phyloP scores from a whole-genome alignment of 2,329 filamentous ascomycete genomes.

The Chlorencoelia australis region DNA sequence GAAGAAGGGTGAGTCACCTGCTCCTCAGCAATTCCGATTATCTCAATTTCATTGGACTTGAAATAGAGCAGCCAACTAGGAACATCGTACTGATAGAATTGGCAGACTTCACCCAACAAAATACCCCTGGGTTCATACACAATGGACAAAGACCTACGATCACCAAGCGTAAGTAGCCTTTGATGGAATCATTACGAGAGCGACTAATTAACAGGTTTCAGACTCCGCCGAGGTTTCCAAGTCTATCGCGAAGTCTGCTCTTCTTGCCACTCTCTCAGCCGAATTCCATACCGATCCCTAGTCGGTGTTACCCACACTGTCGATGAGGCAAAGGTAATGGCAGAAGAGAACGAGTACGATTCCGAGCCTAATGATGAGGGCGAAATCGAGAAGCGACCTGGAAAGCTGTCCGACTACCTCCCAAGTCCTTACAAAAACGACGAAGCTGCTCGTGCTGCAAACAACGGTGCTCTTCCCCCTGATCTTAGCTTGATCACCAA shows the following conservation, averaged over 20 bases:
- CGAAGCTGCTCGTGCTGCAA: constrained; percentile 92
- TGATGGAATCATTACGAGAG: too few relatives aligned
- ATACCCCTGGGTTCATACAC: constrained; percentile 92
- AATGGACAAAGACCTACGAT: constrained; percentile 93
- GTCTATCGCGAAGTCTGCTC: constrained; percentile 98
- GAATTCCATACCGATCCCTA: constrained; percentile 85
- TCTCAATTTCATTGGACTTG: constrained; percentile 1
- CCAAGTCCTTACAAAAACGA: constrained; percentile 97
- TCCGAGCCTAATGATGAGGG: constrained; percentile 96
- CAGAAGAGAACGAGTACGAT: constrained; percentile 98
- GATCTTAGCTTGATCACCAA: constrained; percentile 98
- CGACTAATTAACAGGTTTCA: constrained; percentile 34
- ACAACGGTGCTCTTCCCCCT: constrained; percentile 94
- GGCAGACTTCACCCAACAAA: constrained; percentile 76
- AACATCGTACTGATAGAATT: constrained; percentile 2
- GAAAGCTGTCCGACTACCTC: constrained; percentile 97
- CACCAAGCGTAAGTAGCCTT: constrained; percentile 72
- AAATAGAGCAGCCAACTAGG: constrained; percentile 7
- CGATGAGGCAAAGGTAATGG: constrained; percentile 93
- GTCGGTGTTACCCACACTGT: constrained; percentile 91
- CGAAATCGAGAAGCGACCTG: constrained; percentile 95
- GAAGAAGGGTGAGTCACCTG: constrained; percentile 81
- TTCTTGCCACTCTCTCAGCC: constrained; percentile 90
- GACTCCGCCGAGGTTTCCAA: constrained; percentile 97
- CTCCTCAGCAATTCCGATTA: not conserved